phyloP scores from a whole-genome alignment of 108 stramenopile genomes.

The Pseudonitzschia pungens region DNA sequence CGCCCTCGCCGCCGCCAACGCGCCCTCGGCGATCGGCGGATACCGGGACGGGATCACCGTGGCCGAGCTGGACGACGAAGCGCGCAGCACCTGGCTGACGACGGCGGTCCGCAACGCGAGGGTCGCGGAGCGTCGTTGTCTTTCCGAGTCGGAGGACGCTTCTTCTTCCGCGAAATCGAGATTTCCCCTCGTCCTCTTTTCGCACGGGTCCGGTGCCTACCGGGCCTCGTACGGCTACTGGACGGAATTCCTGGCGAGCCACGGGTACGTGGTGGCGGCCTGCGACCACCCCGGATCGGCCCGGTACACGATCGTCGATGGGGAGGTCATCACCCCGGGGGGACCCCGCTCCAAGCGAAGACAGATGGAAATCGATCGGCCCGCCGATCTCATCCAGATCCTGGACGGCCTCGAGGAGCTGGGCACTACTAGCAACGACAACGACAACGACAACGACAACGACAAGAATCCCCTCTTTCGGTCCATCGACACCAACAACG shows the following conservation, averaged over 20 bases:
- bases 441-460: neutral
- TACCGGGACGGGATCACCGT: conserved; percentile 9
- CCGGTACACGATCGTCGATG: conserved; percentile 9
- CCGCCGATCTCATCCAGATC: neutral
- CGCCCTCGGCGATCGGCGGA: neutral
- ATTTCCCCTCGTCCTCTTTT: conserved; percentile 3
- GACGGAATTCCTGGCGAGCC: conserved; percentile 11
- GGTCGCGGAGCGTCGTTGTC: too few relatives aligned
- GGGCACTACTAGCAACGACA: neutral
- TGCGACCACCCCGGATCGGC: conserved; percentile 18
- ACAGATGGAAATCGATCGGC: neutral
- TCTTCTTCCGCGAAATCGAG: neutral
- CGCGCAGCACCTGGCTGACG: neutral
- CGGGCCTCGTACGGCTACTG: neutral
- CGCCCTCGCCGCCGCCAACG: neutral
- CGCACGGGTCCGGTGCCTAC: conserved; percentile 15
- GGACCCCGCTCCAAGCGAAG: neutral
- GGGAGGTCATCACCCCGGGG: neutral
- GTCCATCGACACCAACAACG: neutral
- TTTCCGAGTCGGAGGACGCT: too few relatives aligned
- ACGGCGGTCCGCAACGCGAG: conserved; percentile 4
- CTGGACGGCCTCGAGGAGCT: neutral
- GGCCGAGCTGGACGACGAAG: neutral
- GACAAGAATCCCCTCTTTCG: neutral
- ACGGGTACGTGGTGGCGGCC: conserved; percentile 12